Percentiles rank a stretch among this genome's conserved stretches.
Evolutionary conservation across 805 yeast genomes (phyloP).

Genomic region (Torulaspora delbrueckii): DNA sequence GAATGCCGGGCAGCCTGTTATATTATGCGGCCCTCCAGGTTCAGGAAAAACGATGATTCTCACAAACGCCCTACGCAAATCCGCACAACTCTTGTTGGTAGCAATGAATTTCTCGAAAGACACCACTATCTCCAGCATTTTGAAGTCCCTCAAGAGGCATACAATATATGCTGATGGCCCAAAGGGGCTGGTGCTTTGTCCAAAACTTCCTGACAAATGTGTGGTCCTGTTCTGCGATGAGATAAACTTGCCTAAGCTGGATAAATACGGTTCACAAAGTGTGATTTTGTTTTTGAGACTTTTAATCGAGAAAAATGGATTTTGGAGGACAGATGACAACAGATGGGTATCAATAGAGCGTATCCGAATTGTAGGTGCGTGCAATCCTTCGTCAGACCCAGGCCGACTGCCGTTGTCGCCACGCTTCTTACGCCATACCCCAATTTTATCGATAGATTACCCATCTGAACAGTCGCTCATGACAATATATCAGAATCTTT

Average conservation of each 20-base stretch:
- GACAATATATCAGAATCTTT: constrained; percentile 64
- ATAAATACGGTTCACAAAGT: constrained; percentile 66
- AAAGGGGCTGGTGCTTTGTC: constrained; percentile 51
- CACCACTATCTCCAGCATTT: constrained; percentile 55
- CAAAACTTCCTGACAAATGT: constrained; percentile 59
- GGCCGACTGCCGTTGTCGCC: constrained; percentile 58
- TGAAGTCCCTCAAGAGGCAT: constrained; percentile 65
- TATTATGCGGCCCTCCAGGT: constrained; percentile 95
- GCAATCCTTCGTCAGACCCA: constrained; percentile 81
- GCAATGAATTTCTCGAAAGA: constrained; percentile 81
- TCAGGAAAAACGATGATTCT: constrained; percentile 94
- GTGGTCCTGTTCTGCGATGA: constrained; percentile 89
- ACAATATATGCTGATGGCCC: constrained; percentile 55
- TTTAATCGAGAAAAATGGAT: constrained; percentile 66
- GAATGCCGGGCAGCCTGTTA: constrained; percentile 51
- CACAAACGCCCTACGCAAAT: constrained; percentile 56
- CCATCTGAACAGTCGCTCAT: constrained; percentile 60
- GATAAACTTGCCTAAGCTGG: constrained; percentile 72
- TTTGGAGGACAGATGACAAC: constrained; percentile 58
- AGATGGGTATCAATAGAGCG: constrained; percentile 63
- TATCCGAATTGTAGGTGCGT: constrained; percentile 89
- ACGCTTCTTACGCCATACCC: constrained; percentile 62
- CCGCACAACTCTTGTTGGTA: constrained; percentile 54
- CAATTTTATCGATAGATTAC: constrained; percentile 70
- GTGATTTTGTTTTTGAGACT: constrained; percentile 71